Evolutionary conservation across 371 early-diverging fungal genomes (phyloP).

Genomic region (Umbelopsis sp.): DNA sequence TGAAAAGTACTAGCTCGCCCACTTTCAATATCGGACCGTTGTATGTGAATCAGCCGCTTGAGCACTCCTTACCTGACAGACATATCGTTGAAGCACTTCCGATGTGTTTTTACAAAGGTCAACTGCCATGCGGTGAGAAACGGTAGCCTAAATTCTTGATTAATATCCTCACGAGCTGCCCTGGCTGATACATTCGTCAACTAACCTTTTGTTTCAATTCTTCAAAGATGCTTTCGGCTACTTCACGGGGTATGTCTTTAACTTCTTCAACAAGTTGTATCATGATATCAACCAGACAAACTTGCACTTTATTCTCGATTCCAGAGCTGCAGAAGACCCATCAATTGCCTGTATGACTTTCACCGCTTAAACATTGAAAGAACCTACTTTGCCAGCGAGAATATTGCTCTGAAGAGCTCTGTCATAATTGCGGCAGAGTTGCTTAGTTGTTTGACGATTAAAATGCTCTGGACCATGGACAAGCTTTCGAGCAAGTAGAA

Average conservation of each 20-base stretch:
- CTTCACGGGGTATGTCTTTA: constrained; percentile 69
- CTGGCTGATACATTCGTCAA: constrained; percentile 29
- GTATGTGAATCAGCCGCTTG: too few relatives aligned
- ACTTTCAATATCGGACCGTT: not conserved
- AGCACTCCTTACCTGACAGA: constrained; percentile 69
- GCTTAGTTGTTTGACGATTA: constrained; percentile 73
- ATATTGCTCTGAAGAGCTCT: constrained; percentile 65
- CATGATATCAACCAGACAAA: constrained; percentile 82
- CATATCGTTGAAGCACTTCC: constrained; percentile 86
- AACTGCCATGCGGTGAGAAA: constrained; percentile 70
- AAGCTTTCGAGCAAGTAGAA: constrained; percentile 88
- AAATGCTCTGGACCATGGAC: constrained; percentile 81
- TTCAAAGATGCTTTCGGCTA: constrained; percentile 77
- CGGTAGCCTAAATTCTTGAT: not conserved
- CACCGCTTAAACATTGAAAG: constrained; percentile 7
- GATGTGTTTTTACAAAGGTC: constrained; percentile 78
- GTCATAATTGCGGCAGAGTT: constrained; percentile 70
- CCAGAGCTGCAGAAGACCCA: constrained; percentile 50
- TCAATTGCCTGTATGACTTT: not conserved
- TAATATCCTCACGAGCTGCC: not conserved
- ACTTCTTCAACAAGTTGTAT: constrained; percentile 84
- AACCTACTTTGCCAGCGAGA: constrained; percentile 59
- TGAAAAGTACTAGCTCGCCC: constrained; percentile 65
- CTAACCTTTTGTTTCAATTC: constrained; percentile 74
- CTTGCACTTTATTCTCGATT: constrained; percentile 74